phyloP scores from a whole-genome alignment of 2,329 filamentous ascomycete genomes.

The Penicillium sp. region DNA sequence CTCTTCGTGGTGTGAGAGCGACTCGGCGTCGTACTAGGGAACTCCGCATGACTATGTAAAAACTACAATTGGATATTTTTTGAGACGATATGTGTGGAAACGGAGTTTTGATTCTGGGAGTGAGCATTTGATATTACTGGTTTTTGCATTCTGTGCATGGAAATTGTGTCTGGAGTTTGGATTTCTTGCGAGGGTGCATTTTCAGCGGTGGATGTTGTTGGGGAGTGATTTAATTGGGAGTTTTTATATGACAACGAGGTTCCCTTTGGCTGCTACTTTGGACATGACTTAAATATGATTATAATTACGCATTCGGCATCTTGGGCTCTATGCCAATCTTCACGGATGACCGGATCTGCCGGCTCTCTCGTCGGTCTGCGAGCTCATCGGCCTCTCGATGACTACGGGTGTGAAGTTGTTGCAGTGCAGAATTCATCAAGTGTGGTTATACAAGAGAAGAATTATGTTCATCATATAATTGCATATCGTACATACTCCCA shows the following conservation, averaged over 20 bases:
- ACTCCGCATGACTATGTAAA: conserved; percentile 38
- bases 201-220: conserved; percentile 8
- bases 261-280: neutral
- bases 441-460: conserved; percentile 1
- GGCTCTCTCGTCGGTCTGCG: neutral
- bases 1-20: conserved; percentile 35
- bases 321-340: neutral
- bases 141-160: conserved; percentile 12
- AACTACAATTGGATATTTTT: conserved; percentile 8
- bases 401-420: too few relatives aligned
- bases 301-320: neutral
- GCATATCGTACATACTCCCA: conserved; percentile 12
- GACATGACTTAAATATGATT: neutral
- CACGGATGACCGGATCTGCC: conserved; percentile 14
- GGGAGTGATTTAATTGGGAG: neutral
- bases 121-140: conserved; percentile 11
- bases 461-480: conserved; percentile 9
- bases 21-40: conserved; percentile 33
- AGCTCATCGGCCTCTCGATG: too few relatives aligned
- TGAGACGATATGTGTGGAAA: neutral
- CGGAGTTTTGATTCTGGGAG: conserved; percentile 4
- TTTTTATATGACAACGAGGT: neutral
- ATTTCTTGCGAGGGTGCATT: neutral
- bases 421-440: neutral
- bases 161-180: conserved; percentile 14